phyloP scores from a whole-genome alignment of 2,329 filamentous ascomycete genomes.

The Aphanocladium album region DNA sequence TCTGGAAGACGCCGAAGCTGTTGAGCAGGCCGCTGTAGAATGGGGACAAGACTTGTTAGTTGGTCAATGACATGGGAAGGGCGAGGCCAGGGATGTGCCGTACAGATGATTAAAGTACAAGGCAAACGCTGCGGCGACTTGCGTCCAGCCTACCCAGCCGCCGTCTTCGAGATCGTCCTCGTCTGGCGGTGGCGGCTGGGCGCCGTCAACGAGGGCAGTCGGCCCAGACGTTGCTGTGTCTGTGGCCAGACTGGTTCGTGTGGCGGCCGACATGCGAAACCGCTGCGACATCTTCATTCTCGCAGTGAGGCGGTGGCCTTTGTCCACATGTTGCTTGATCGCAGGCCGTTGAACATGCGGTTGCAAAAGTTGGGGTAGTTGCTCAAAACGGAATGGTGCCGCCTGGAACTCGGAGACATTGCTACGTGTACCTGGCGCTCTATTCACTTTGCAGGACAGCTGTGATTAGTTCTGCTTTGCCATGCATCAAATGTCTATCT shows the following conservation, averaged over 20 bases:
- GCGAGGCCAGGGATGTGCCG: too few relatives aligned
- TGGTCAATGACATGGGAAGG: too few relatives aligned
- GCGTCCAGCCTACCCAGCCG: constrained; percentile 30
- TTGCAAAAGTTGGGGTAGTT: background rate
- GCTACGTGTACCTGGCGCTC: background rate
- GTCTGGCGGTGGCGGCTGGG: background rate
- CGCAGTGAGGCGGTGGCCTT: too few relatives aligned
- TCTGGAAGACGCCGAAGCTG: constrained; percentile 33
- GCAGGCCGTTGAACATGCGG: background rate
- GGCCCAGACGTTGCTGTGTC: too few relatives aligned
- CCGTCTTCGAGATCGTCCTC: constrained; percentile 21
- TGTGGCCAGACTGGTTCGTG: too few relatives aligned
- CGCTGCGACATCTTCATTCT: too few relatives aligned
- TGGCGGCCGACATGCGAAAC: too few relatives aligned
- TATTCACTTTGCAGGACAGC: too few relatives aligned
- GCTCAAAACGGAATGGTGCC: background rate
- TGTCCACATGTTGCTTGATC: background rate
- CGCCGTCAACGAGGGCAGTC: background rate
- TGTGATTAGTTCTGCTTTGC: too few relatives aligned
- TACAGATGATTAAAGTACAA: constrained; percentile 33
- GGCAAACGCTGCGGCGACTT: constrained; percentile 30
- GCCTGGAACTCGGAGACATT: background rate
- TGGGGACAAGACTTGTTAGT: too few relatives aligned
- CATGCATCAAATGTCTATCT: too few relatives aligned
- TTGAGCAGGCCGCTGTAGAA: constrained; percentile 27